Conservation (phyloP, 768 basidiomycete genomes). For the Cystobasidiopsis lactophilus region DNA sequence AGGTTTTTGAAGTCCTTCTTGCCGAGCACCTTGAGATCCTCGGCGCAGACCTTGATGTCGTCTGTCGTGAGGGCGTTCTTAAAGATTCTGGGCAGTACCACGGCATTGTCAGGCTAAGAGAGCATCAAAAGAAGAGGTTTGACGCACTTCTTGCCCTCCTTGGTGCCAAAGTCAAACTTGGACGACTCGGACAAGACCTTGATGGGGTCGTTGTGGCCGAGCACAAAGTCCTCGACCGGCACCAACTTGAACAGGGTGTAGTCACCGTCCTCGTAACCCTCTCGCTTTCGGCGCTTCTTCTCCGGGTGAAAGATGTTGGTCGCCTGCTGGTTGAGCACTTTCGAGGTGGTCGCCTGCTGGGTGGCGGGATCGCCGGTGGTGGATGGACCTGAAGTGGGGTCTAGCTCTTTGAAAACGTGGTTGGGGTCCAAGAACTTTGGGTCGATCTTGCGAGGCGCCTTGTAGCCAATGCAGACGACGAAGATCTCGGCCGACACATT, state of each 20-base stretch:
- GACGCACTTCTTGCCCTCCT: conserved; percentile 61
- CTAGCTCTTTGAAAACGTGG: conserved; percentile 87
- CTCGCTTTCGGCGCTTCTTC: conserved; percentile 77
- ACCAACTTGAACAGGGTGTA: conserved; percentile 65
- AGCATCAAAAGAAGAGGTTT: background rate
- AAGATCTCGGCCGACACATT: conserved; percentile 99
- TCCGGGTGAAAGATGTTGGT: conserved; percentile 87
- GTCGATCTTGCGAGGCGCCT: conserved; percentile 85
- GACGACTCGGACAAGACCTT: conserved; percentile 61
- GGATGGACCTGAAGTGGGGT: conserved; percentile 18
- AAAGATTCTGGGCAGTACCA: conserved; percentile 39
- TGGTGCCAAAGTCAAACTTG: conserved; percentile 49
- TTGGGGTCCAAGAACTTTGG: conserved; percentile 94
- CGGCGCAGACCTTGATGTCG: conserved; percentile 61
- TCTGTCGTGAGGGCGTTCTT: conserved; percentile 44
- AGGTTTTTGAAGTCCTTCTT: conserved; percentile 91
- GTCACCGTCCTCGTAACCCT: conserved; percentile 87
- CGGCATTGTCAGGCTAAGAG: background rate
- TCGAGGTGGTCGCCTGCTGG: conserved; percentile 1
- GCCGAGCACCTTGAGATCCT: conserved; percentile 86
- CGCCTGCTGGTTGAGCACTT: conserved; percentile 38
- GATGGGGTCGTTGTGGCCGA: conserved; percentile 49
- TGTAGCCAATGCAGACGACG: conserved; percentile 86
- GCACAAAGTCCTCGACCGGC: conserved; percentile 42
- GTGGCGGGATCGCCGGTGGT: conserved; percentile 13